Conservation (phyloP, 805 yeast species). For the Clavispora santaluciae region DNA sequence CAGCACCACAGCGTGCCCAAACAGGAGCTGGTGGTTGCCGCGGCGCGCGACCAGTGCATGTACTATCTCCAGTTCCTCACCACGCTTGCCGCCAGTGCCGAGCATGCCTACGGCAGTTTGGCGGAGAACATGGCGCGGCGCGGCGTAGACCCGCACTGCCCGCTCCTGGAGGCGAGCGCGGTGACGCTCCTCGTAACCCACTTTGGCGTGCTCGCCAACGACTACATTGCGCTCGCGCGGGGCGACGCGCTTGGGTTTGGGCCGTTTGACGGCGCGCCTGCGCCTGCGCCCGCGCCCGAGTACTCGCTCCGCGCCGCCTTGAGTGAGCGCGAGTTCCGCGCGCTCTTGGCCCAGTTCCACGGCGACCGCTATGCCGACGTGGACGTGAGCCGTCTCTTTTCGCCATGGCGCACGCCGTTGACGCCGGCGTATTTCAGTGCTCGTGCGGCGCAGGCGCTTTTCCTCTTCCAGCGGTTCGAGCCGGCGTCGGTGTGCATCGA, state of each 20-base stretch:
- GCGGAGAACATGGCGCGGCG: slow-evolving; percentile 45
- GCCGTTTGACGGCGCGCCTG: slow-evolving; percentile 29
- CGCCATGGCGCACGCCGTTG: slow-evolving; percentile 48
- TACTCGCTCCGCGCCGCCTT: slow-evolving; percentile 10
- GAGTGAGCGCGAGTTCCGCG: slow-evolving; percentile 6
- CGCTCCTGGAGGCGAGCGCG: slow-evolving; percentile 39
- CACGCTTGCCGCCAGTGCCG: slow-evolving; percentile 14
- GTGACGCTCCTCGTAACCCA: slow-evolving; percentile 36
- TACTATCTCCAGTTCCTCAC: slow-evolving; percentile 46
- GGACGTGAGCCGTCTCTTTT: slow-evolving; percentile 25
- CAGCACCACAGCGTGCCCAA: slow-evolving; percentile 38
- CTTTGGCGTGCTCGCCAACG: slow-evolving; percentile 33
- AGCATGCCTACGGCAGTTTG: slow-evolving; percentile 37
- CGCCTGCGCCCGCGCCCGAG: neutral
- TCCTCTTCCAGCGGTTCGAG: slow-evolving; percentile 29
- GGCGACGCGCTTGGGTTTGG: slow-evolving; percentile 43
- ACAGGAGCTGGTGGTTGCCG: slow-evolving; percentile 44
- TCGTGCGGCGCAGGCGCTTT: slow-evolving; percentile 46
- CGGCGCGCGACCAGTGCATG: slow-evolving; percentile 56
- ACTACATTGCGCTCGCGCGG: slow-evolving; percentile 39
- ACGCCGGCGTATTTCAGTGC: slow-evolving; percentile 55
- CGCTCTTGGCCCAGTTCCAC: slow-evolving; percentile 5
- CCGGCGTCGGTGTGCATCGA: slow-evolving; percentile 47
- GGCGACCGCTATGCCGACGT: slow-evolving; percentile 18
- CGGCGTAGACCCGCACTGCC: slow-evolving; percentile 44